Evolutionary conservation across 768 basidiomycete species (phyloP).

Genomic region (Coprinopsis sp.): DNA sequence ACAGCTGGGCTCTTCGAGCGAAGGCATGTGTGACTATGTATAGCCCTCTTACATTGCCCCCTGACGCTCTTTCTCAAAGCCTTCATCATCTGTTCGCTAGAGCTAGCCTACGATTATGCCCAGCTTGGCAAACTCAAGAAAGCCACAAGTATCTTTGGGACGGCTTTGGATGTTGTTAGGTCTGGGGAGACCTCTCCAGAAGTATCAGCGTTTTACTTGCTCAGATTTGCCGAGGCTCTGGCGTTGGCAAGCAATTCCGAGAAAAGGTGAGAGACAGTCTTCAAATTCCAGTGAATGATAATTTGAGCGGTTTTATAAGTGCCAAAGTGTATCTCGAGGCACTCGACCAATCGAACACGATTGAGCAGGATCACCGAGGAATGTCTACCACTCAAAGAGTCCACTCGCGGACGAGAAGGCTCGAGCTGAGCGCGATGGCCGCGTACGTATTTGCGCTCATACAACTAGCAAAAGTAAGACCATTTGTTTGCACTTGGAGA

Average conservation of each 20-base stretch:
- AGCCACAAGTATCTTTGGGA: constrained; percentile 62
- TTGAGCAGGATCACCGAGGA: constrained; percentile 42
- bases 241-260: constrained; percentile 54
- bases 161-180: constrained; percentile 43
- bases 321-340: constrained; percentile 60
- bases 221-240: constrained; percentile 65
- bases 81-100: constrained; percentile 59
- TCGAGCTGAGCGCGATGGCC: constrained; percentile 73
- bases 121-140: constrained; percentile 70
- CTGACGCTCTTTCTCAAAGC: constrained; percentile 30
- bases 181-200: constrained; percentile 46
- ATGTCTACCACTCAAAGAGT: constrained; percentile 54
- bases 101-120: constrained; percentile 76
- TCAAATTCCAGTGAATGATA: neutral
- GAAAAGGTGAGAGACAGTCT: constrained; percentile 43
- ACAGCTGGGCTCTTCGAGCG: constrained; percentile 33
- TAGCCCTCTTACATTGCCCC: neutral
- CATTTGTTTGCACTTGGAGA: constrained; percentile 10
- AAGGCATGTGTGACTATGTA: constrained; percentile 36
- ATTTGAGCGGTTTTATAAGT: constrained; percentile 24
- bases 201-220: constrained; percentile 46
- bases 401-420: constrained; percentile 46
- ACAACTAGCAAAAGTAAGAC: constrained; percentile 53
- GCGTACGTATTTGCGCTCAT: constrained; percentile 64
- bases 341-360: constrained; percentile 36